Evolutionary conservation across 1,284 basidiomycete species (phyloP).

Genomic region (Heterobasidion occidentale): DNA sequence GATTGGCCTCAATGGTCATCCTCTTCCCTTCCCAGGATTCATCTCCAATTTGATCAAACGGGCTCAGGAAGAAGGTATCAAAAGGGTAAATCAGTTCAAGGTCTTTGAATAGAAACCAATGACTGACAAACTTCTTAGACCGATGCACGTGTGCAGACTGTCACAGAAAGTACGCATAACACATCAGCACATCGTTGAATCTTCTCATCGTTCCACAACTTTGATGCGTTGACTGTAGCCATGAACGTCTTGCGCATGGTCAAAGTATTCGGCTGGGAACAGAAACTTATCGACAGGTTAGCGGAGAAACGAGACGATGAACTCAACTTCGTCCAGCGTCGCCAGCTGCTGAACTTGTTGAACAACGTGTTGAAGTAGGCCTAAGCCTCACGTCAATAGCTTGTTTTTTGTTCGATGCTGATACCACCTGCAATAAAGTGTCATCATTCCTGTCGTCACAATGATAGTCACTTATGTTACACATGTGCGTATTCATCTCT

Average conservation of each 20-base stretch:
- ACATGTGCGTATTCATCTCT: constrained; percentile 26
- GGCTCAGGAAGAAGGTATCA: constrained; percentile 22
- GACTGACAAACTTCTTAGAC: constrained; percentile 21
- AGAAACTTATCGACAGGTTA: constrained; percentile 34
- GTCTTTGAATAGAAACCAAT: constrained; percentile 8
- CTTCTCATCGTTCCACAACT: too few relatives aligned
- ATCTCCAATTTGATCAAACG: constrained; percentile 22
- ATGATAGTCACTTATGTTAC: constrained; percentile 64
- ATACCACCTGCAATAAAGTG: constrained; percentile 25
- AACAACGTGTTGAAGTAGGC: constrained; percentile 30
- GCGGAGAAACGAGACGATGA: constrained; percentile 48
- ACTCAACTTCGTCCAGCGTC: constrained; percentile 36
- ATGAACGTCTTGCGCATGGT: constrained; percentile 42
- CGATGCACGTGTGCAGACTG: constrained; percentile 39
- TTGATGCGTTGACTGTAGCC: constrained; percentile 12
- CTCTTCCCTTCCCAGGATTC: constrained; percentile 40
- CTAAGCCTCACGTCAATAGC: not conserved
- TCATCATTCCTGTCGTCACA: constrained; percentile 53
- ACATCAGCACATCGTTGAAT: not conserved
- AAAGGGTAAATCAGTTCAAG: constrained; percentile 14
- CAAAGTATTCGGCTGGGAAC: constrained; percentile 58
- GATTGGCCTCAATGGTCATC: constrained; percentile 42
- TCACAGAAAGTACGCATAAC: constrained; percentile 35
- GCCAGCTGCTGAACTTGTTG: constrained; percentile 29
- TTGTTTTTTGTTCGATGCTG: too few relatives aligned